Base-by-base conservation (phyloP, 805 yeast species). In the Huiozyma sinensis region DNA sequence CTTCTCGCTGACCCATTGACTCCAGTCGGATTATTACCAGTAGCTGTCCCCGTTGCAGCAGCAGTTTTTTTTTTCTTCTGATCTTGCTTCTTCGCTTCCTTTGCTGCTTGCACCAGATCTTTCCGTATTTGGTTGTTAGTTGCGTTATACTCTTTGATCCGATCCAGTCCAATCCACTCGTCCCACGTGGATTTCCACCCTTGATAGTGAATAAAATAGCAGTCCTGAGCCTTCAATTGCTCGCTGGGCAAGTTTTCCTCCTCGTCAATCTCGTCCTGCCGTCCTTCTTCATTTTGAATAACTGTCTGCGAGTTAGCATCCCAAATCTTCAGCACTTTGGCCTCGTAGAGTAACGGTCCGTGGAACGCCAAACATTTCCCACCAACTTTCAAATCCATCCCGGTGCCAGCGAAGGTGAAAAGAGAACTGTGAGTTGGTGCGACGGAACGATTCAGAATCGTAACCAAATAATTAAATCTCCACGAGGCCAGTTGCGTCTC, bases 171-270 rank as follows among this genome's bases (percentile, higher is more conserved):
- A 1, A 90, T 90, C 98, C 98, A 90, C 62, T 90, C 98, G 59
- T 90, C 97, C 95, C 96, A 90, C 46, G 88, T 79, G 12, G 81
- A 64, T 56, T 89, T 90, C 98, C 98, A 90, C 3, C 98, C 97
- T 52, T 81, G 83, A 63, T 90, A 90, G 58, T 92, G 98, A 12
- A 90, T 76, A 51, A 70, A 79, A 63, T 78, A 89, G 30, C 79
- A 70, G 17, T 53, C 51, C 36, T 63, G 65, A 13, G 54, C 61
- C 28, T 49, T 50, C 13, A 69, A 45, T 9, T 66, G 71, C 12
- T 28, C 35, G 10, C 33, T 29, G 8, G 43, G 43, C 17, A 13
- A 28, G 24, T 12, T 8, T 12, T 39, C 41, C 7, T 39, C 32
- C 24, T 41, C 43, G 6, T 54, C 56, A 10, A 54, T 47, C n/a